These are phyloP conservation scores for Aspergillus pseudoglaucus DNA, from an alignment of 2,329 filamentous ascomycete genomes.

Conservation along the genomic window DNA sequence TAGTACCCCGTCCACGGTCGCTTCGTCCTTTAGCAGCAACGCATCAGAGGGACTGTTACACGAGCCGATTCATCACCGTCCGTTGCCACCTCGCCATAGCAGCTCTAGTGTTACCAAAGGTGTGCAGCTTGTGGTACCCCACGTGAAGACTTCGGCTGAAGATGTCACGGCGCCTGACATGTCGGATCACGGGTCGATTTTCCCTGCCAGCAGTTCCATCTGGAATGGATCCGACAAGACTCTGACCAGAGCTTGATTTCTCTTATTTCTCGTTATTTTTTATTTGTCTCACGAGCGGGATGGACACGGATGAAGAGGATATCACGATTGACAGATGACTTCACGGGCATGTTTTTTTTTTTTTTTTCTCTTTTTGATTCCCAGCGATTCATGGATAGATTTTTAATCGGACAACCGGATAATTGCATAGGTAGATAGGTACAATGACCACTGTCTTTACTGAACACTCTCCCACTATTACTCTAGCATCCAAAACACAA, in stretches of 20 bases:
- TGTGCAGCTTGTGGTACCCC: conserved; percentile 36
- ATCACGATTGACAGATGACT: too few relatives aligned
- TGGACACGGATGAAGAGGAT: too few relatives aligned
- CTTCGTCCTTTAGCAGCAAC: conserved; percentile 34
- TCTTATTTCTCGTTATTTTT: too few relatives aligned
- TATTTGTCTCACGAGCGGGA: too few relatives aligned
- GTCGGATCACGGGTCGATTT: conserved; percentile 20
- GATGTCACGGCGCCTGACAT: conserved; percentile 13
- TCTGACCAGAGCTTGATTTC: background rate
- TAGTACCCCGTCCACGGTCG: conserved; percentile 32
- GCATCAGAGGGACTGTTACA: conserved; percentile 23
- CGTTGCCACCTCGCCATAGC: conserved; percentile 33
- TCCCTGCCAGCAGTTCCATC: conserved; percentile 23
- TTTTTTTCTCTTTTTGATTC: background rate
- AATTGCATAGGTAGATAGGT: background rate
- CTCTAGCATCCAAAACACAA: too few relatives aligned
- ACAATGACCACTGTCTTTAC: background rate
- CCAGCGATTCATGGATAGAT: background rate
- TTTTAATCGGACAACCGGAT: background rate
- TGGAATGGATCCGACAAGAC: conserved; percentile 17
- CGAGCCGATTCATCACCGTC: conserved; percentile 25
- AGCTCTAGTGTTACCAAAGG: conserved; percentile 24
- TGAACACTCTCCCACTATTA: background rate
- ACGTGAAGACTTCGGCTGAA: conserved; percentile 16
- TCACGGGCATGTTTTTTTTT: background rate